Base-by-base conservation (phyloP, 306 rosid genomes). In the Quillaja saponaria region DNA sequence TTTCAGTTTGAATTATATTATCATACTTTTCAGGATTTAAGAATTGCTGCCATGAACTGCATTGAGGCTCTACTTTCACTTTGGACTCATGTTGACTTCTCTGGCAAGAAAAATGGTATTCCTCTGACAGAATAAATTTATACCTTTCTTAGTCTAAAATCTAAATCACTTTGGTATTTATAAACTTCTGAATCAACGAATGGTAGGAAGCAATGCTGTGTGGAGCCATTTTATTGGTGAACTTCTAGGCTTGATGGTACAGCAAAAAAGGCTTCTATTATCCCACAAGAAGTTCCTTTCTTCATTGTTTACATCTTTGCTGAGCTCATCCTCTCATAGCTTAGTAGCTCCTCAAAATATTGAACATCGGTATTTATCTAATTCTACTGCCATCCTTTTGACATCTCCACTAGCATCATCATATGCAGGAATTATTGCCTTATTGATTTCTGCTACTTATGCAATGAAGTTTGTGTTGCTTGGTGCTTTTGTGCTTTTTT, bases 101-200 rank as follows among this genome's bases (percentile, higher is more conserved):
- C 80, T 66, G 87, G 83, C 82, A 84, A 82, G 80, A 91, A 78
- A 84, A 88, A 92, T 70, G 98, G 98, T 91, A 88, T 49, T 64
- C 46, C 47, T 16, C 51, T 58, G 42, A 49, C 50, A 13, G 34
- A 71, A 55, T 66, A 49, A 41, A 55, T 51, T n/a, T 57, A 40
- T 60, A 10, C 40, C 20, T 16, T 1, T 44, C 5, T 18, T 44
- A 13, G n/a, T 10, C 15, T 60, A 38, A 40, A 51, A 6, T 44
- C 19, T 34, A 7, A 8, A 58, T 63, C 55, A 38, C 40, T 16
- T 57, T 60, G 31, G n/a, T 55, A 42, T 46, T 61, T 20, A 62
- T 7, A 13, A 68, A 21, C 70, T 57, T 71, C 51, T 51, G 21
- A 58, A 60, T 35, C 64, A 47, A 58, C 55, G 5, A 64, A 46